These are phyloP conservation scores for Apiospora kogelbergensis DNA, from an alignment of 2,329 filamentous ascomycete genomes.

Conservation along the genomic window DNA sequence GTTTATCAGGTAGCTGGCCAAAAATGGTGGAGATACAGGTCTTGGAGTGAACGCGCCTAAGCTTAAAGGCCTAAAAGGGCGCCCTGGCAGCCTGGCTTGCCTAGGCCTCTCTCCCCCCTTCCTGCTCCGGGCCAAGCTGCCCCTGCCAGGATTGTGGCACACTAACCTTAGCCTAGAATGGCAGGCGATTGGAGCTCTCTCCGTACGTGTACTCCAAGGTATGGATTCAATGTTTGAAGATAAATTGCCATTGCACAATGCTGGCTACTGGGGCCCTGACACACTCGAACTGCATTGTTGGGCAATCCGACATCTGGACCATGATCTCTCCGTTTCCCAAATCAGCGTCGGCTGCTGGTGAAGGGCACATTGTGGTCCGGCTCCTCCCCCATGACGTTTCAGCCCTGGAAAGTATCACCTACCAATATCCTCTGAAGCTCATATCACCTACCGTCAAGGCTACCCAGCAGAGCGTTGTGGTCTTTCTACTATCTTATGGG, in stretches of 20 bases:
- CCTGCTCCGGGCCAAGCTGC: background rate
- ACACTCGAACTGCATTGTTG: too few species aligned
- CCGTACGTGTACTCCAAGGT: too few species aligned
- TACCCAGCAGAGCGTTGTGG: conserved; percentile 67
- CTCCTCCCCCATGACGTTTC: conserved; percentile 71
- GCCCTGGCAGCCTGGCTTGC: too few species aligned
- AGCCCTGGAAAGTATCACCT: conserved; percentile 72
- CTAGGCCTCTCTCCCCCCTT: background rate
- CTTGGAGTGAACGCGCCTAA: too few species aligned
- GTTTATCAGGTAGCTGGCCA: conserved; percentile 4
- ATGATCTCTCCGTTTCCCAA: conserved; percentile 73
- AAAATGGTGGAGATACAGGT: conserved; percentile 2
- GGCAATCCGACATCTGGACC: conserved; percentile 6
- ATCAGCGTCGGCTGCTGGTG: conserved; percentile 72
- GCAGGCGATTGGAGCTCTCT: background rate
- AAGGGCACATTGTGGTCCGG: conserved; percentile 74
- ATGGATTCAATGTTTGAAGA: background rate
- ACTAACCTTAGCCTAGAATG: background rate
- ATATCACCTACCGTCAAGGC: conserved; percentile 74
- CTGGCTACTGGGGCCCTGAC: too few species aligned
- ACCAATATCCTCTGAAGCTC: conserved; percentile 93
- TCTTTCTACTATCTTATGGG: conserved; percentile 92
- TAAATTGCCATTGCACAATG: background rate
- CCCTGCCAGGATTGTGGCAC: background rate
- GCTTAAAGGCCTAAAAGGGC: background rate